Conservation (phyloP, 768 basidiomycete genomes). For the Pisolithus marmoratus region DNA sequence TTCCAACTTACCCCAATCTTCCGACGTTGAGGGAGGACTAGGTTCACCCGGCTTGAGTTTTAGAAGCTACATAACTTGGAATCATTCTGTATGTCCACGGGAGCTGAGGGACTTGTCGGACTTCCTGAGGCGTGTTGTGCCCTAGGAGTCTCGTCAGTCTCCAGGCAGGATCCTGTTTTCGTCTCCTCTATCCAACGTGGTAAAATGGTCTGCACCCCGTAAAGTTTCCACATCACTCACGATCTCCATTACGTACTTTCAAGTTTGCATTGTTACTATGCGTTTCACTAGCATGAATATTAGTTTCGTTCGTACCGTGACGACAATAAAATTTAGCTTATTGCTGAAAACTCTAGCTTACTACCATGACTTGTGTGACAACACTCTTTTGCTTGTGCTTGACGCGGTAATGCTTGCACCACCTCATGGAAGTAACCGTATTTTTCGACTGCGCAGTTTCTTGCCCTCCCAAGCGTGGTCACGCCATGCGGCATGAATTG, state of each 20-base stretch:
- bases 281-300: background rate
- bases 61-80: constrained; percentile 60
- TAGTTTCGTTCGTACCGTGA: too few species aligned
- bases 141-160: constrained; percentile 14
- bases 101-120: constrained; percentile 66
- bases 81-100: constrained; percentile 56
- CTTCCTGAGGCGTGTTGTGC: constrained; percentile 63
- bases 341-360: background rate
- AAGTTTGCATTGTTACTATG: background rate
- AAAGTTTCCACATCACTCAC: background rate
- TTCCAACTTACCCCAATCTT: constrained; percentile 7
- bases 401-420: background rate
- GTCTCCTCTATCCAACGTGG: background rate
- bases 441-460: background rate
- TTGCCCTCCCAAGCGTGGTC: background rate
- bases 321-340: background rate
- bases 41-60: constrained; percentile 51
- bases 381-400: background rate
- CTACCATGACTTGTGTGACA: background rate
- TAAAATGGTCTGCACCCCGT: background rate
- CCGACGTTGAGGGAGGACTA: constrained; percentile 13
- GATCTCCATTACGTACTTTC: too few species aligned
- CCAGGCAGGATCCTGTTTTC: background rate
- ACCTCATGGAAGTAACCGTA: background rate
- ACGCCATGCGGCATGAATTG: background rate